A percentile compares a stretch with the other conserved stretches of the same genome.
phyloP scores from a whole-genome alignment of 495 filamentous ascomycete genomes.

The Paragyromitra xinjiangensis region DNA sequence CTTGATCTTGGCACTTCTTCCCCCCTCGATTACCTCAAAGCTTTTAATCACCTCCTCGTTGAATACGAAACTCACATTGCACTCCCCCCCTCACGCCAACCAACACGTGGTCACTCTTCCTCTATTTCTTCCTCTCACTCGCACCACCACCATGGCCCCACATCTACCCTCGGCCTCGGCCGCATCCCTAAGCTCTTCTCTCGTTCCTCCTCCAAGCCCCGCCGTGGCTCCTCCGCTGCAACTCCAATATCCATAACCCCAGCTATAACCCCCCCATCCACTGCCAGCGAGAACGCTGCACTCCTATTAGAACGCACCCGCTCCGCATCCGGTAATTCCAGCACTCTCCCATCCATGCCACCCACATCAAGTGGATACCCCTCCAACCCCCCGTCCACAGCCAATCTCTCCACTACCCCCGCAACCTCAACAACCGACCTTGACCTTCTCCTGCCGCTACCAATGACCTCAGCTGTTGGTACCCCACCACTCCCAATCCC shows the following conservation, averaged over 20 bases:
- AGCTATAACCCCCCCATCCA: conserved; percentile 34
- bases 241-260: conserved; percentile 42
- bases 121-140: conserved; percentile 45
- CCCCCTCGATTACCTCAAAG: conserved; percentile 82
- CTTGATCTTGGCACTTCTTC: conserved; percentile 82
- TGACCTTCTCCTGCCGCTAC: conserved; percentile 63
- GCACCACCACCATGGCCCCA: conserved; percentile 36
- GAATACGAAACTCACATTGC: conserved; percentile 86
- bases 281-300: conserved; percentile 18
- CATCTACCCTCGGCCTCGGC: conserved; percentile 48
- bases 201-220: conserved; percentile 53
- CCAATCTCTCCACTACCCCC: conserved; percentile 47
- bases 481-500: conserved; percentile 44
- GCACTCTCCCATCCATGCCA: conserved; percentile 36
- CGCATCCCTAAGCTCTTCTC: conserved; percentile 56
- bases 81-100: conserved; percentile 47
- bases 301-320: conserved; percentile 52
- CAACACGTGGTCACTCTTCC: conserved; percentile 50
- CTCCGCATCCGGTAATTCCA: conserved; percentile 43
- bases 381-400: conserved; percentile 22
- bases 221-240: conserved; percentile 53
- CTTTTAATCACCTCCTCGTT: conserved; percentile 81
- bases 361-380: conserved; percentile 32
- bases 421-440: conserved; percentile 56
- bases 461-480: conserved; percentile 35